phyloP scores from a whole-genome alignment of 2,329 filamentous ascomycete species.

The Bertia moriformis region DNA sequence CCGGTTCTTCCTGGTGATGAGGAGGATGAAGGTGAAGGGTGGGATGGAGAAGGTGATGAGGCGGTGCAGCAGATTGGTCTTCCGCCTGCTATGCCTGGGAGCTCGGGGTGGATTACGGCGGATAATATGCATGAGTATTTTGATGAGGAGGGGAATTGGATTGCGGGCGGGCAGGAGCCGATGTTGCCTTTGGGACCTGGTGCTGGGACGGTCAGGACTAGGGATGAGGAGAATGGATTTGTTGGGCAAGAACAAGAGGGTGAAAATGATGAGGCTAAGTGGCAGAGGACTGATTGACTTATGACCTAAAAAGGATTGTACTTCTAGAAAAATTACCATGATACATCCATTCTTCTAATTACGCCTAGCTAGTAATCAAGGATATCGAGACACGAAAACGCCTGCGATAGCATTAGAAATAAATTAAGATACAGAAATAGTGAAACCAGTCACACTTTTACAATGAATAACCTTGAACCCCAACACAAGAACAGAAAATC shows the following conservation, averaged over 20 bases:
- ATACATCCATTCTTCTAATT: no score
- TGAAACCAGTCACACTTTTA: no score
- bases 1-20: constrained; percentile 18
- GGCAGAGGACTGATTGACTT: not conserved
- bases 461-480: no score
- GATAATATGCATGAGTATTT: not conserved
- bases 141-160: not conserved
- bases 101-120: not conserved
- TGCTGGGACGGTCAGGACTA: not conserved
- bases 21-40: constrained; percentile 14
- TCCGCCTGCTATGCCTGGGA: not conserved
- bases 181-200: not conserved
- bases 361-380: no score
- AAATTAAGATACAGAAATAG: no score
- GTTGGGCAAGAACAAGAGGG: not conserved
- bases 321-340: no score
- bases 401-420: no score
- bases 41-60: constrained; percentile 1
- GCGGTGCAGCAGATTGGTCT: not conserved
- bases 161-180: not conserved
- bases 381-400: no score
- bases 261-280: not conserved
- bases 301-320: no score
- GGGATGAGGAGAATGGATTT: no score
- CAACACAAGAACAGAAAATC: no score